Evolutionary conservation across 179 eudicot species (phyloP).

Genomic region (Actinidia polygama): DNA sequence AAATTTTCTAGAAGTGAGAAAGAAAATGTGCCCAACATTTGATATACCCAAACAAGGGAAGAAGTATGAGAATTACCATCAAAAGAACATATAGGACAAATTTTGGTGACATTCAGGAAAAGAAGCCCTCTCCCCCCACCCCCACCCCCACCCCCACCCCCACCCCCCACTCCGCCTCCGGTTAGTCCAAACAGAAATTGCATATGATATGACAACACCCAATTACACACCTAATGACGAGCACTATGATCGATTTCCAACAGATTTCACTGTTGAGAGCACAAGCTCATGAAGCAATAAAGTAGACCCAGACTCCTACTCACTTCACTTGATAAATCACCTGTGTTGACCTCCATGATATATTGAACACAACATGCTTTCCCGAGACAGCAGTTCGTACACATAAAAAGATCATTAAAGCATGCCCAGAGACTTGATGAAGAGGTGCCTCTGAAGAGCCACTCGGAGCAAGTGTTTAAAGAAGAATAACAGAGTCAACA

Average conservation of each 20-base stretch:
- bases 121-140: too few relatives aligned
- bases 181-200: not conserved
- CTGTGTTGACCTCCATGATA: constrained; percentile 87
- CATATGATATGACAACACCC: constrained; percentile 2
- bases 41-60: not conserved
- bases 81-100: constrained; percentile 7
- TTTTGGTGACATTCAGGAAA: constrained; percentile 13
- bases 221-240: constrained; percentile 68
- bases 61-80: not conserved
- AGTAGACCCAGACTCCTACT: constrained; percentile 75
- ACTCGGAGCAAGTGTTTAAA: constrained; percentile 91
- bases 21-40: not conserved
- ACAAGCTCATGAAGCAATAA: constrained; percentile 96
- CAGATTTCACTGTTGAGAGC: constrained; percentile 71
- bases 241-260: constrained; percentile 76
- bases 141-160: too few relatives aligned
- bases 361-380: constrained; percentile 60
- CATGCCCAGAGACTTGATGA: constrained; percentile 58
- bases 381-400: constrained; percentile 35
- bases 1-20: not conserved
- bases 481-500: constrained; percentile 74
- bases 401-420: constrained; percentile 15
- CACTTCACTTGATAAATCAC: constrained; percentile 89
- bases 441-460: constrained; percentile 75
- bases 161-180: too few relatives aligned